phyloP scores from a whole-genome alignment of 2,329 filamentous ascomycete genomes.

The Parastagonospora avenae region DNA sequence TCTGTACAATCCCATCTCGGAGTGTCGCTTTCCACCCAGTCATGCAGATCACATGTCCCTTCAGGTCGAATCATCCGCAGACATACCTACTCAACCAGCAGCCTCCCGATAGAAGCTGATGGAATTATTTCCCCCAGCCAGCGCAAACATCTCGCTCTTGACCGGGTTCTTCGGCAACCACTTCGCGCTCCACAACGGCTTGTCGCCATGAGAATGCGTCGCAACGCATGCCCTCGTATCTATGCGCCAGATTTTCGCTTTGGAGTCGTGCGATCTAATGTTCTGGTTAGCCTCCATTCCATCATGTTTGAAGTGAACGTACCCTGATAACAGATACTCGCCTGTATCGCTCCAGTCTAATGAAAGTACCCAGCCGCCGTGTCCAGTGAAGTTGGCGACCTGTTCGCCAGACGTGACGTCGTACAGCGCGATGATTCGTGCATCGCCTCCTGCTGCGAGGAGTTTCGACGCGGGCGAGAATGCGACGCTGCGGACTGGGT shows the following conservation, averaged over 20 bases:
- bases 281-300: slow-evolving; percentile 4
- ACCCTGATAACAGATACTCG: slow-evolving; percentile 86
- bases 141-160: slow-evolving; percentile 49
- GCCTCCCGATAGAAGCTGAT: slow-evolving; percentile 49
- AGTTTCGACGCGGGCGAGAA: slow-evolving; percentile 87
- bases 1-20: too few species aligned
- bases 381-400: slow-evolving; percentile 79
- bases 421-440: slow-evolving; percentile 86
- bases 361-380: slow-evolving; percentile 85
- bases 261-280: slow-evolving; percentile 80
- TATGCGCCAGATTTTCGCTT: slow-evolving; percentile 94
- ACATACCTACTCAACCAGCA: slow-evolving; percentile 35
- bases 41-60: too few species aligned
- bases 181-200: slow-evolving; percentile 46
- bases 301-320: slow-evolving; percentile 24
- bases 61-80: too few species aligned
- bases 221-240: slow-evolving; percentile 84
- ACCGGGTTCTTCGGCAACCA: slow-evolving; percentile 45
- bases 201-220: slow-evolving; percentile 84
- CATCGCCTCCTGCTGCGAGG: slow-evolving; percentile 88
- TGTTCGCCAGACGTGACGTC: slow-evolving; percentile 92
- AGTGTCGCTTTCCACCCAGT: too few species aligned
- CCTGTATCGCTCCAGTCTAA: slow-evolving; percentile 93
- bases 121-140: slow-evolving; percentile 43
- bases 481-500: slow-evolving; percentile 80